Base-by-base conservation (phyloP, 2,329 filamentous ascomycete species). In the Fusarium liriodendri region DNA sequence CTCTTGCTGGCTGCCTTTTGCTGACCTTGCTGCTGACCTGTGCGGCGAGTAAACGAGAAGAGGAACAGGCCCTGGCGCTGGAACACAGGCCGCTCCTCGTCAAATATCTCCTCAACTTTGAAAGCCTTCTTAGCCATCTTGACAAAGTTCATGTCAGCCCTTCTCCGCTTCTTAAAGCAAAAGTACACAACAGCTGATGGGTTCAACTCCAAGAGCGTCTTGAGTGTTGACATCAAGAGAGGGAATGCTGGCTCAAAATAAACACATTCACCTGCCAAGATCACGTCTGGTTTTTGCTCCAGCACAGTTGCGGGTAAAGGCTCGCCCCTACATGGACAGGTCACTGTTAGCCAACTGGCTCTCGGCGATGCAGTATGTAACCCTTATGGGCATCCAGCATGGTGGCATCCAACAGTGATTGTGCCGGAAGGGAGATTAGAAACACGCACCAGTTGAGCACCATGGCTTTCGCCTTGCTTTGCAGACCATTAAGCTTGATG, bases 181-280 rank as follows among this genome's bases (percentile, higher is more conserved):
- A 99, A 98, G 82, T 91, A 92, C 55, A 93, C 82, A 11, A 88
- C 85, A 13, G 89, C 88, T 50, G 86, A 82, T 25, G 93, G 92
- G 81, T 92, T 95, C 50, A 95, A 88, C 18, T 89, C 88, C 73
- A 98, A 87, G 57, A 98, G 86, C 72, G 94, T 91, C 68, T 89
- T 86, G 74, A 98, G 85, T 7, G 96, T 98, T 72, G 91, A 85
- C 79, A 97, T 89, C 55, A 99, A 88, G 37, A 98, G 87, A 33
- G 96, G 95, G 80, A 98, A 98, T 1, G 97, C 94, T 4, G 96
- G 95, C 83, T 98, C 97, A 82, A 97, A 97, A 85, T 98, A 99
- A 58, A 98, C 95, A 83, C 96, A 98, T 82, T 98, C 97, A 45
- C 95, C 96, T 5, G 97, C 97, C n/a, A 98, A 88, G 65, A 99